Evolutionary conservation across 1,284 basidiomycete genomes (phyloP), one percentile per base, ranked within the genome.

Genomic region (Blastosporella zonata): DNA sequence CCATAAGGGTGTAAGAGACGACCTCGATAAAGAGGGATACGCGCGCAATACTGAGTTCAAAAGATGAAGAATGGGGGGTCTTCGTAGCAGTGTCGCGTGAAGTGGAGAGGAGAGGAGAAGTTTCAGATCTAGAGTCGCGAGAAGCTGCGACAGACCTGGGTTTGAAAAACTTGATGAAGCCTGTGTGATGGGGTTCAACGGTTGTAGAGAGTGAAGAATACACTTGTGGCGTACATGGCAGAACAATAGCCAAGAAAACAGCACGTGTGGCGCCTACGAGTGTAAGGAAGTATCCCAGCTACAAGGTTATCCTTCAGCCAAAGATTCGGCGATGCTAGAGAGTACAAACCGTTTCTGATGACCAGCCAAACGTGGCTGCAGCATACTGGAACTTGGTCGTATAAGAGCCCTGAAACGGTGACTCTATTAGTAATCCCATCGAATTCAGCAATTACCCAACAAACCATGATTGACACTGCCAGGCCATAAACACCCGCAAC

Each of bases 281-380:
- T 46, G 81, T 87, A 43, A 93, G 65, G 70, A 78, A 92, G 55
- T 92, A 92, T 6, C 89, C 90, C 10, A 89, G 66, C 86, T 93
- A 55, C 18, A 20, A 2, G 21, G 41, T 17, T 12, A 2, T 34
- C 25, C 21, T 17, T 27, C 6, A 39, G n/a, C 21, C 22, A 25
- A 46, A 25, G 10, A n/a, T 15, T 12, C 3, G 15, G 13, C 1
- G 25, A 20, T 7, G 17, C 22, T 18, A 35, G 33, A 35, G 13
- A 31, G 9, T 67, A 31, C 77, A 52, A 55, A 89, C 87, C 59
- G 74, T 73, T 64, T 87, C 80, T 3, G 87, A 75, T n/a, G 69
- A 76, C 91, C 90, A 94, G 0, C 76, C 74, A 60, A 86, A 93
- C 1, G 67, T 72, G 6, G 74, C 74, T 7, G 80, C 72, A 4